These are phyloP conservation scores for Pugionium dolabratum DNA, from an alignment of 345 rosid species.

Conservation along the genomic window DNA sequence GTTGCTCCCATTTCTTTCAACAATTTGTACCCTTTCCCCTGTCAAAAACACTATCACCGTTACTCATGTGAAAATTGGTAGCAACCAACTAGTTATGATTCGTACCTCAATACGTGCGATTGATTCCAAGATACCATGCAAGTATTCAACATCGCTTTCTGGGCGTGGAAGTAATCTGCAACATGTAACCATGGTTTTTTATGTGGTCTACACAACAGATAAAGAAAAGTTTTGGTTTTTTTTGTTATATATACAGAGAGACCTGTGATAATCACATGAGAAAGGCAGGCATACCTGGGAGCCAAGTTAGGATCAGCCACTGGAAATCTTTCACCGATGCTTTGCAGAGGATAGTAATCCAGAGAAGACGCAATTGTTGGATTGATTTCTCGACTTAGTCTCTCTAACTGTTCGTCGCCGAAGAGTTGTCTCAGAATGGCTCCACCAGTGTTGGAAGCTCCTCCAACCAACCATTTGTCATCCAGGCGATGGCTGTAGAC, in stretches of 20 bases:
- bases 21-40: conserved; percentile 72
- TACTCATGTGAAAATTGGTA: conserved; percentile 5
- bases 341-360: conserved; percentile 80
- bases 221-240: neutral
- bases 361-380: conserved; percentile 65
- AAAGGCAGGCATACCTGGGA: conserved; percentile 57
- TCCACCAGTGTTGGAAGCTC: conserved; percentile 98
- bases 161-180: conserved; percentile 88
- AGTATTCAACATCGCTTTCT: conserved; percentile 67
- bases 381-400: conserved; percentile 66
- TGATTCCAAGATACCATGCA: conserved; percentile 91
- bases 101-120: conserved; percentile 87
- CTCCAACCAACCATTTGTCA: conserved; percentile 97
- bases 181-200: neutral
- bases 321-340: conserved; percentile 83
- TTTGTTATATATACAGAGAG: neutral
- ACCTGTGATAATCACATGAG: conserved; percentile 1
- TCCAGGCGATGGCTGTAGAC: conserved; percentile 95
- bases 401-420: conserved; percentile 67
- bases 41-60: neutral
- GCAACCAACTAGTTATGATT: neutral
- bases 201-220: neutral
- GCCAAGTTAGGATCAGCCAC: conserved; percentile 77
- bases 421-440: conserved; percentile 82
- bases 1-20: conserved; percentile 84